Evolutionary conservation across 768 basidiomycete genomes (phyloP), one percentile per base, ranked within the genome.

Genomic region (Hypholoma fasciculare): DNA sequence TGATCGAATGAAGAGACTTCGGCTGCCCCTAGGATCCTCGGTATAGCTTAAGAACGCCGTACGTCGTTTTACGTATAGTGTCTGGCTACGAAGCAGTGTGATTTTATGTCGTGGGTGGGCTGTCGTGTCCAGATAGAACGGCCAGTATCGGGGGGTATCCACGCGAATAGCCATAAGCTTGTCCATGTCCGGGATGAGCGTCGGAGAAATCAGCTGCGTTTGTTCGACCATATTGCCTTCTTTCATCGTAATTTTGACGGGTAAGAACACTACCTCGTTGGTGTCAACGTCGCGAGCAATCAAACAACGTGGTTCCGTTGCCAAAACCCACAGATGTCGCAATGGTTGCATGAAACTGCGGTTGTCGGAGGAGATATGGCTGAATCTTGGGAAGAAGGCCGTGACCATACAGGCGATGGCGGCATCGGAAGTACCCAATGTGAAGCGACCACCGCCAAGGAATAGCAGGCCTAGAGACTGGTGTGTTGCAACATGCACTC

Each of bases 91-190:
- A 40, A 96, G 72, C 20, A 98, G 80, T 6, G 81, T 79, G 47
- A 83, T 82, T 49, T 84, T 84, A 69, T 96, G 90, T 13, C 79
- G 80, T 3, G 85, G 80, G 53, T 87, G 80, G 42, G 84, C 76
- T 40, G 85, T 81, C 17, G 90, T 83, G 65, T 96, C 90, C 36
- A 98, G 82, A 58, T 88, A 86, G 73, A 96, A 90, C 0, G 95
- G 90, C 92, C 94, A 97, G 71, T 99, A 98, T 5, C 97, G 86
- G 14, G 94, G 95, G 0, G 93, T 97, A 66, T 98, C 95, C 20
- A 96, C 88, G 47, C 89, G 81, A 64, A 99, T 89, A 4, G 91
- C 89, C 47, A 86, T 74, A 13, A 98, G 78, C 57, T 82, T 86
- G 67, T 91, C 87, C 61, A 98, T 83, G 61, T 96, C 90, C 0